Conservation (phyloP, 2,329 filamentous ascomycete genomes). For the Plectosphaerella sp. region DNA sequence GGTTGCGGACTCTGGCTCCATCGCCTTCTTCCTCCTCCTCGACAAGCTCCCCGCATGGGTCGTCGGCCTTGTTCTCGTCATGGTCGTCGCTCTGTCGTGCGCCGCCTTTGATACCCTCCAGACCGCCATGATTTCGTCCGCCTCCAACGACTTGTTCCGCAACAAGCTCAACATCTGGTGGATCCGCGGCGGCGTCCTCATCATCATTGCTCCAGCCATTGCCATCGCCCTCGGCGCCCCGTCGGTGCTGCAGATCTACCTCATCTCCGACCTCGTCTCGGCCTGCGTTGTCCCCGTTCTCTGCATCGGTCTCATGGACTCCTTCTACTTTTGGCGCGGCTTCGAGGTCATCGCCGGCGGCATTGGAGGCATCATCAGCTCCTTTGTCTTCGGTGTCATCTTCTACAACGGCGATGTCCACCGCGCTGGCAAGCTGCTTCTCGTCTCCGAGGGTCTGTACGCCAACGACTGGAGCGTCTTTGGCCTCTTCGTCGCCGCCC, state of each 20-base stretch:
- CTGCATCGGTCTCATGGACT: constrained; percentile 64
- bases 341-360: constrained; percentile 78
- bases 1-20: constrained; percentile 53
- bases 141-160: constrained; percentile 79
- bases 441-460: constrained; percentile 72
- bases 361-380: constrained; percentile 70
- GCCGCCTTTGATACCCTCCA: constrained; percentile 79
- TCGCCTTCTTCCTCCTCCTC: constrained; percentile 73
- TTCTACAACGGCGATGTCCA: constrained; percentile 73
- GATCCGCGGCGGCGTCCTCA: constrained; percentile 64
- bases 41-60: constrained; percentile 72
- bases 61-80: constrained; percentile 75
- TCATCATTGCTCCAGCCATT: constrained; percentile 70
- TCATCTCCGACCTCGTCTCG: constrained; percentile 76
- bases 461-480: constrained; percentile 76
- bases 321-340: constrained; percentile 69
- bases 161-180: constrained; percentile 74
- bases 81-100: constrained; percentile 72
- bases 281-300: constrained; percentile 72
- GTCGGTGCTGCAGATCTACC: constrained; percentile 74
- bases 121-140: constrained; percentile 79
- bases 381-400: constrained; percentile 76
- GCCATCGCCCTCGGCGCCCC: constrained; percentile 71
- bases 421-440: constrained; percentile 61
- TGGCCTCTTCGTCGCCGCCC: constrained; percentile 77